Conservation (phyloP, 1,139 yeast species). For the Trichomonascaceae sp. region DNA sequence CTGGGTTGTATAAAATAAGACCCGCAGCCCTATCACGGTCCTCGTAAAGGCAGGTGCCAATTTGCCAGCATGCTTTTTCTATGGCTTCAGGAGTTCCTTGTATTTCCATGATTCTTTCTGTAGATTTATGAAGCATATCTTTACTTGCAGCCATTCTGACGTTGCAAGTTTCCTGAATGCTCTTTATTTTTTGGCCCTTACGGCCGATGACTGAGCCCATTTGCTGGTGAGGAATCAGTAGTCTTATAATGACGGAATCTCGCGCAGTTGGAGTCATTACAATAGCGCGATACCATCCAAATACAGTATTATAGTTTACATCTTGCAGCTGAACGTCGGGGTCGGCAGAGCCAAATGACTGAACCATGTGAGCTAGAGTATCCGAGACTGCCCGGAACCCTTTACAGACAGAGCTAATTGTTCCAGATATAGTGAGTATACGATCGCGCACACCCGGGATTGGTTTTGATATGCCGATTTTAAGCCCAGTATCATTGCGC, state of each 20-base stretch:
- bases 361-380: slow-evolving; percentile 44
- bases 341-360: slow-evolving; percentile 46
- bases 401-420: slow-evolving; percentile 64
- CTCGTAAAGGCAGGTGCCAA: slow-evolving; percentile 68
- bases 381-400: slow-evolving; percentile 70
- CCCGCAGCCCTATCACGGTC: slow-evolving; percentile 59
- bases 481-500: slow-evolving; percentile 71
- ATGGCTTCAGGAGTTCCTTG: slow-evolving; percentile 73
- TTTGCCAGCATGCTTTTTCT: slow-evolving; percentile 51
- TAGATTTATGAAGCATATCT: slow-evolving; percentile 74
- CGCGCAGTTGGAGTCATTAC: slow-evolving; percentile 42
- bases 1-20: slow-evolving; percentile 60
- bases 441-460: slow-evolving; percentile 80
- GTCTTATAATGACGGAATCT: slow-evolving; percentile 54
- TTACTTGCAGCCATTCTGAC: slow-evolving; percentile 87
- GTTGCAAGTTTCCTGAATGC: slow-evolving; percentile 61
- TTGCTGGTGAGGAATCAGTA: slow-evolving; percentile 77
- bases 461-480: slow-evolving; percentile 84
- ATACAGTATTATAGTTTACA: slow-evolving; percentile 10
- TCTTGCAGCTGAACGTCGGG: slow-evolving; percentile 40
- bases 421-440: slow-evolving; percentile 74
- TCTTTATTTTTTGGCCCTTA: slow-evolving; percentile 75
- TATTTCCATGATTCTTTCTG: slow-evolving; percentile 82
- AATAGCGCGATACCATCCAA: slow-evolving; percentile 7
- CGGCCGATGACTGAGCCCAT: slow-evolving; percentile 90